phyloP scores from a whole-genome alignment of 345 rosid genomes.

The Linum usitatissimum region DNA sequence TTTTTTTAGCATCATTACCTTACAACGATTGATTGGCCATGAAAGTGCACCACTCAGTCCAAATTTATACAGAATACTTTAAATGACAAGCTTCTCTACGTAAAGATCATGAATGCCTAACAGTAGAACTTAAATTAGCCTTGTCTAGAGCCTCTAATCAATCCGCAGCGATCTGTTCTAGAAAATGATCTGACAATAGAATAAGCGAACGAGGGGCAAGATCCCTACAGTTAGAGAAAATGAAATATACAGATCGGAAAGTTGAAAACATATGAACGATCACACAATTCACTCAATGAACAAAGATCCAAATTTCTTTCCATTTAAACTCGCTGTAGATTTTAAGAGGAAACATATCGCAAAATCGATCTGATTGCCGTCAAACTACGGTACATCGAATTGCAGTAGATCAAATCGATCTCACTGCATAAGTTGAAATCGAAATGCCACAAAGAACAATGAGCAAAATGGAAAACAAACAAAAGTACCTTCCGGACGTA shows the following conservation, averaged over 20 bases:
- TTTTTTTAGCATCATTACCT: not conserved
- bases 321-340: not conserved
- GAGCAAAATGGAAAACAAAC: not conserved
- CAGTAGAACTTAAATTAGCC: not conserved
- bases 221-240: not conserved
- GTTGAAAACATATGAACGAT: not conserved
- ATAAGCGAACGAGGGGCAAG: not conserved
- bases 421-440: not conserved
- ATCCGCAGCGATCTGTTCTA: not conserved
- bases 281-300: not conserved
- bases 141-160: not conserved
- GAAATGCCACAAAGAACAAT: not conserved
- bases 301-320: not conserved
- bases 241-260: not conserved
- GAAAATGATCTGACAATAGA: not conserved
- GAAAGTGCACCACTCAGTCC: not conserved
- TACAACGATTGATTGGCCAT: not conserved
- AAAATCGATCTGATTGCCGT: not conserved
- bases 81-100: not conserved
- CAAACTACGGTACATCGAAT: not conserved
- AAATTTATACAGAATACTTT: not conserved
- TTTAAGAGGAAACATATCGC: not conserved
- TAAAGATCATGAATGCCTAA: not conserved
- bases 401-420: not conserved
- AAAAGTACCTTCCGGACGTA: constrained; percentile 78